Evolutionary conservation across 1,284 basidiomycete genomes (phyloP).

Genomic region (Ceratobasidium papillatum): DNA sequence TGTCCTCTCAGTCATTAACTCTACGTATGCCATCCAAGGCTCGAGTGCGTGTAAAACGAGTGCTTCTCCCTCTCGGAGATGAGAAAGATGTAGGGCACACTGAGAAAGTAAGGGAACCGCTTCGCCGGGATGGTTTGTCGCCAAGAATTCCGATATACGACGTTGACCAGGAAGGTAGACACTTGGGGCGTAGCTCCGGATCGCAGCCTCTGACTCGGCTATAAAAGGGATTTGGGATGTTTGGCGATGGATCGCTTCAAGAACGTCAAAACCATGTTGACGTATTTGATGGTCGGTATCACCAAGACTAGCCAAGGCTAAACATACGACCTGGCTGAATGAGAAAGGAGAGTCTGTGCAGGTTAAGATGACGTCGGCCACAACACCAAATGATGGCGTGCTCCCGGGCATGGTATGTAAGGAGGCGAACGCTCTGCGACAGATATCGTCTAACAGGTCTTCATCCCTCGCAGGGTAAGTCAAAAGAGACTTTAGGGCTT

Average conservation of each 20-base stretch:
- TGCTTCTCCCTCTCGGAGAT: conserved; percentile 64
- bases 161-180: conserved; percentile 85
- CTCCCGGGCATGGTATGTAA: conserved; percentile 64
- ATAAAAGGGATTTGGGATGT: conserved; percentile 24
- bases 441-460: conserved; percentile 72
- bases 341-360: conserved; percentile 67
- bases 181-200: conserved; percentile 76
- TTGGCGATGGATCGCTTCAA: conserved; percentile 64
- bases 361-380: conserved; percentile 76
- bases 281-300: conserved; percentile 76
- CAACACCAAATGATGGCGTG: conserved; percentile 79
- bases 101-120: conserved; percentile 76
- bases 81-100: conserved; percentile 76
- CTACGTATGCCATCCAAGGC: conserved; percentile 80
- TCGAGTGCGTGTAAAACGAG: conserved; percentile 77
- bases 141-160: conserved; percentile 78
- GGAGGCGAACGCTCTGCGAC: conserved; percentile 76
- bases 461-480: conserved; percentile 66
- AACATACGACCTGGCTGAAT: conserved; percentile 80
- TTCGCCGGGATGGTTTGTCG: conserved; percentile 79
- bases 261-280: conserved; percentile 78
- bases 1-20: conserved; percentile 70
- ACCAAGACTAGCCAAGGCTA: conserved; percentile 86
- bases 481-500: conserved; percentile 79
- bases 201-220: conserved; percentile 62